Evolutionary conservation across 495 filamentous ascomycete species (phyloP).

Genomic region (Cairneyella variabilis): DNA sequence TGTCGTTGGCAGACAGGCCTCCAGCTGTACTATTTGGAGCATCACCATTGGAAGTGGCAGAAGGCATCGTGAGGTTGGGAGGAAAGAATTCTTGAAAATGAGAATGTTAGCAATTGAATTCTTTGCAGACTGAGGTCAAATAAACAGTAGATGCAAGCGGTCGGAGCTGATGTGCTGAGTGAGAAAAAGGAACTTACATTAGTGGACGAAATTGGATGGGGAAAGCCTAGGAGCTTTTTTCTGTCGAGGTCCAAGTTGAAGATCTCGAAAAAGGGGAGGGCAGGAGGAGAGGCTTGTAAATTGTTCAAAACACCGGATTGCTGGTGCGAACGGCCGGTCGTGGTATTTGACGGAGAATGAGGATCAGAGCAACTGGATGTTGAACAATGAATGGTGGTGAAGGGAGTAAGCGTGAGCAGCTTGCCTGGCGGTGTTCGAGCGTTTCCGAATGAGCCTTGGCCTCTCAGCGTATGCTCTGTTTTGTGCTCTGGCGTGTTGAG

Average conservation of each 20-base stretch:
- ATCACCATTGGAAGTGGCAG: constrained; percentile 32
- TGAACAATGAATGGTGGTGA: neutral
- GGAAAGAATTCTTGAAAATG: constrained; percentile 10
- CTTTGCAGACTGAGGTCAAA: neutral
- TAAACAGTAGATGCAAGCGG: neutral
- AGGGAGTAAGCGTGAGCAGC: too few species aligned
- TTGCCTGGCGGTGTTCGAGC: neutral
- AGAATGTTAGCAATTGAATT: constrained; percentile 19
- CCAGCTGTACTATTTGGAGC: constrained; percentile 32
- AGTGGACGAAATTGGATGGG: neutral
- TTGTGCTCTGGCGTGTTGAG: too few species aligned
- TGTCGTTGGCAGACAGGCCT: constrained; percentile 82
- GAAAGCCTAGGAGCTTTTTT: neutral
- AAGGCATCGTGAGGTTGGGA: constrained; percentile 39
- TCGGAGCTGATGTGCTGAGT: neutral
- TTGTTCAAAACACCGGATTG: neutral
- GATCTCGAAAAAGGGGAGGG: neutral
- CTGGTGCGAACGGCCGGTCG: neutral
- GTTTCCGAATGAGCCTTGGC: neutral
- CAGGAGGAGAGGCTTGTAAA: neutral
- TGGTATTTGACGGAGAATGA: neutral
- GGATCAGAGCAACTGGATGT: neutral
- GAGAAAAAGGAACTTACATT: constrained; percentile 1
- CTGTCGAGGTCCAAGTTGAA: neutral
- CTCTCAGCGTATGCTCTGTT: neutral